Evolutionary conservation across 768 basidiomycete species (phyloP), one percentile per base, ranked within the genome.

Genomic region (Leccinum subtestaceum): DNA sequence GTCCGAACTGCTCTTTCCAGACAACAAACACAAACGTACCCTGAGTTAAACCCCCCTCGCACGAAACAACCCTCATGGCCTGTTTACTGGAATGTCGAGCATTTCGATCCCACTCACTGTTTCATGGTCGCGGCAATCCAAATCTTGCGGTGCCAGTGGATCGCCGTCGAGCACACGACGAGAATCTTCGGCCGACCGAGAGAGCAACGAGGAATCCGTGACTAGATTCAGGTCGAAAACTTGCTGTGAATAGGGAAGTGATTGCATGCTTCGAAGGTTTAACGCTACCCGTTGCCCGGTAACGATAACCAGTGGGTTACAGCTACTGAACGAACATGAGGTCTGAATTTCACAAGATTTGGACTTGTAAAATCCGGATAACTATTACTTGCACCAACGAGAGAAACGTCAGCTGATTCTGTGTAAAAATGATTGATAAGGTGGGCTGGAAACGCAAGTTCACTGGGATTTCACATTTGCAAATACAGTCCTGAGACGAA

Each of bases 211-310:
- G 27, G 47, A 27, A 9, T 17, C 15, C 5, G 47, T 12, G 13
- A 25, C 1, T 7, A 27, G 8, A 25, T 49, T 27, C 4, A 15
- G 47, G 47, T 27, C 15, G 25, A 17, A 10, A 27, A 25, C 17
- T 48, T 46, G 45, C 4, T n/a, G 38, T 40, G 38, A 40, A 40
- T 40, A 40, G 38, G 38, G 17, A 17, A 9, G 8, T 17, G 38
- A 40, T 40, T n/a, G 1, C 38, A 40, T 17, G 3, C 9, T 40
- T n/a, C 60, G 55, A 11, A 66, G 58, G 38, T 66, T 67, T 8
- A 66, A 57, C 15, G 67, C 57, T 4, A 55, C 49, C 6, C 66
- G 63, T 40, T 67, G 66, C 15, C 66, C 66, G 1, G 32, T 19
- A 9, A 57, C 34, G 13, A 21, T 13, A 21, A 67, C 59, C 1